phyloP scores from a whole-genome alignment of 129 eudicot genomes.

The Logfia minima region DNA sequence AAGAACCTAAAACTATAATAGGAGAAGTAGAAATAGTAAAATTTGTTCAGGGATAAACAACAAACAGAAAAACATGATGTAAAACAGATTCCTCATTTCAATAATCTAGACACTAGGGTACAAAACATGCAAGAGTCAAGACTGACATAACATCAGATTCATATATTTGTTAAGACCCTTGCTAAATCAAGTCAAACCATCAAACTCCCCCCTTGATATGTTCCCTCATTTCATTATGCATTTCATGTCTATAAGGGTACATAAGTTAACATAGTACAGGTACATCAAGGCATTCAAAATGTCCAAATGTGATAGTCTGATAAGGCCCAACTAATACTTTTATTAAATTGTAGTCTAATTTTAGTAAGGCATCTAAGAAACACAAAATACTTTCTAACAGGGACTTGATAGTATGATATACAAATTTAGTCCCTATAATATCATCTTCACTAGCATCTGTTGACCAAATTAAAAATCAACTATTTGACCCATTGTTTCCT shows the following conservation, averaged over 20 bases:
- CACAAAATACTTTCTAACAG: neutral
- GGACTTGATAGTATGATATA: neutral
- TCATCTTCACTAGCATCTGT: neutral
- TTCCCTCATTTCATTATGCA: slow-evolving; percentile 4
- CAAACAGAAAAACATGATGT: neutral
- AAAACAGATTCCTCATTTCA: neutral
- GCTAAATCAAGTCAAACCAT: slow-evolving; percentile 8
- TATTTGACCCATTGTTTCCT: no score
- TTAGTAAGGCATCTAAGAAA: no score
- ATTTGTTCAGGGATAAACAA: neutral
- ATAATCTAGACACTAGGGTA: neutral
- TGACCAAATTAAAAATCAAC: no score
- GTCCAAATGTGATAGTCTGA: neutral
- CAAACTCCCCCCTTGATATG: neutral
- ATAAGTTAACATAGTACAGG: neutral
- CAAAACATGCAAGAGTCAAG: neutral
- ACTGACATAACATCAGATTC: neutral
- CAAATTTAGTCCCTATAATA: neutral
- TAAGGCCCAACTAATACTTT: neutral
- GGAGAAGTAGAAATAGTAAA: neutral
- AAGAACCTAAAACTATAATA: neutral
- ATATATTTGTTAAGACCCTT: neutral
- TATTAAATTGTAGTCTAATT: no score
- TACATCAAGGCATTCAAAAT: neutral
- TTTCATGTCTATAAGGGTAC: neutral